phyloP scores from a whole-genome alignment of 805 yeast genomes.

The Candida piceae region DNA sequence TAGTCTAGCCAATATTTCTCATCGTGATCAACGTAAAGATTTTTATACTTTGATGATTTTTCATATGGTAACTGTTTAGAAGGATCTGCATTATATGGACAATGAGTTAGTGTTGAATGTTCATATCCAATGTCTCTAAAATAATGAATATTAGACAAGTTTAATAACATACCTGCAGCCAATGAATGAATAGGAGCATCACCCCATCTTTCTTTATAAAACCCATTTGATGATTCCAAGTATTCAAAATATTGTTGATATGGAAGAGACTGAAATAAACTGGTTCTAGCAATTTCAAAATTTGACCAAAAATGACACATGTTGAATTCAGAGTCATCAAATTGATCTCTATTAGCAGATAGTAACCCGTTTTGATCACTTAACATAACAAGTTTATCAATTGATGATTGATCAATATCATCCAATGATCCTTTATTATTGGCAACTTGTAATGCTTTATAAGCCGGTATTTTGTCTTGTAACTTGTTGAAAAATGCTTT shows the following conservation, averaged over 20 bases:
- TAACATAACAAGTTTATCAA: slow-evolving; percentile 35
- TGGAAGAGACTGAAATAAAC: slow-evolving; percentile 58
- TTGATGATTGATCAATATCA: slow-evolving; percentile 25
- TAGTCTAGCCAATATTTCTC: slow-evolving; percentile 33
- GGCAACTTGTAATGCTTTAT: slow-evolving; percentile 16
- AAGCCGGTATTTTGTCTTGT: slow-evolving; percentile 22
- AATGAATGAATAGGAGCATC: slow-evolving; percentile 94
- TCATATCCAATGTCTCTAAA: slow-evolving; percentile 90
- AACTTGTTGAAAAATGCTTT: slow-evolving; percentile 25
- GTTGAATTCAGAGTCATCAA: slow-evolving; percentile 66
- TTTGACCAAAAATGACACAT: slow-evolving; percentile 90
- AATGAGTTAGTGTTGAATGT: slow-evolving; percentile 77
- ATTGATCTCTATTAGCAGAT: slow-evolving; percentile 44
- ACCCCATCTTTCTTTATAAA: slow-evolving; percentile 93
- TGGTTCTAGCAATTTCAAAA: slow-evolving; percentile 85
- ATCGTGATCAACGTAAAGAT: slow-evolving; percentile 28
- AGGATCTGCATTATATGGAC: slow-evolving; percentile 63
- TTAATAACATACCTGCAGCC: slow-evolving; percentile 73
- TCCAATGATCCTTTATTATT: slow-evolving; percentile 8
- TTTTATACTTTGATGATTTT: slow-evolving; percentile 31
- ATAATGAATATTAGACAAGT: slow-evolving; percentile 72
- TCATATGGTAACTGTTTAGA: slow-evolving; percentile 40
- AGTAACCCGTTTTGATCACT: slow-evolving; percentile 31
- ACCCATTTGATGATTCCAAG: slow-evolving; percentile 74
- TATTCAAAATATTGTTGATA: slow-evolving; percentile 66